Base-by-base conservation (phyloP, 805 yeast genomes). In the Cyberlindnera mississippiensis region DNA sequence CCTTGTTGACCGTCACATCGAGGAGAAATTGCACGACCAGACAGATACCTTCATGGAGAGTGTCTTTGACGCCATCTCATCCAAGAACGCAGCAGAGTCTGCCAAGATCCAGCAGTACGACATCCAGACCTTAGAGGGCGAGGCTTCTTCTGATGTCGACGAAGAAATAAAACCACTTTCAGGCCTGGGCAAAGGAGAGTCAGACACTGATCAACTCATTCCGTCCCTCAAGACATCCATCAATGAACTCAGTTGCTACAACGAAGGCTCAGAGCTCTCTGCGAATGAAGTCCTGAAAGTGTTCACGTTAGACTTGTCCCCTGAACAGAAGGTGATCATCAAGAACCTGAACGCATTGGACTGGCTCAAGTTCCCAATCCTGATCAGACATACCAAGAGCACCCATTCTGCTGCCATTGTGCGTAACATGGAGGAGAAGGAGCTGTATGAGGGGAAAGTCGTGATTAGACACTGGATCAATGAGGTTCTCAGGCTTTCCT, bases 331-430 rank as follows among this genome's bases (percentile, higher is more conserved):
- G 39, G 64, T 59, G 12, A 83, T 85, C 32, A 70, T 84, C 26
- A 62, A 62, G 22, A 69, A 72, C 38, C 69, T 87, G 57, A 86
- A 86, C 59, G 50, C 61, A 4, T 58, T 85, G 4, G 54, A 64
- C 2, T 88, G 95, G 95, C 60, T 66, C 33, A 87, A 85, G 57
- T 82, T 62, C 51, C 90, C 93, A 0, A 71, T 87, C 20, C 72
- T 81, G 45, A 82, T 87, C 44, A 71, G 81, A 29, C 66, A 73
- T 24, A 80, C 91, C 6, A 71, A 71, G 37, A 75, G 80, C 33
- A 75, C 95, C 1, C 96, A 87, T 56, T 87, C 95, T 1, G 95
- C 93, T 2, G 81, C 87, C 2, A 84, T 87, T 44, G 85, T 81
- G 33, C 72, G 95, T 37, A 76, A 72, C 47, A 56, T 60, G n/a